phyloP scores from a whole-genome alignment of 257 asterid species.

The Primulina tabacum region DNA sequence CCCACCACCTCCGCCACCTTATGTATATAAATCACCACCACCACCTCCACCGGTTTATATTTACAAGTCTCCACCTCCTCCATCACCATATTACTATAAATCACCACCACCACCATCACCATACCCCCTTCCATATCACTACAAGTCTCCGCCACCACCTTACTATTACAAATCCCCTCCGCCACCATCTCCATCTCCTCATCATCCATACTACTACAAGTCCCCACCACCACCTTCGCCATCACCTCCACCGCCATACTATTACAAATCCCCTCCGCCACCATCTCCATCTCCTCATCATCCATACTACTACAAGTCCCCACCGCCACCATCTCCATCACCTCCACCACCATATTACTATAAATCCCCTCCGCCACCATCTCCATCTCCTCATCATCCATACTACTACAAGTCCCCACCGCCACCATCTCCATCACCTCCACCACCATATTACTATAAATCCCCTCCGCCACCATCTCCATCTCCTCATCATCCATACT shows the following conservation, averaged over 20 bases:
- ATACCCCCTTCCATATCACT: conserved; percentile 15
- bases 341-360: conserved; percentile 24
- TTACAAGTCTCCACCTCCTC: conserved; percentile 22
- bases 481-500: conserved; percentile 19
- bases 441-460: not conserved
- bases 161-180: conserved; percentile 15
- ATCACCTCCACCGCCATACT: not conserved
- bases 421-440: conserved; percentile 13
- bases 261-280: conserved; percentile 31
- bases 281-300: conserved; percentile 8
- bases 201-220: conserved; percentile 19
- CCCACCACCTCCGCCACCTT: conserved; percentile 16
- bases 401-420: conserved; percentile 11
- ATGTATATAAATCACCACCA: conserved; percentile 22
- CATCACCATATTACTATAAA: conserved; percentile 20
- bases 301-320: conserved; percentile 22
- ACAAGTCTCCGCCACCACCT: conserved; percentile 34
- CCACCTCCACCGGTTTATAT: conserved; percentile 8
- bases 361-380: conserved; percentile 32
- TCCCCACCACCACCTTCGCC: conserved; percentile 25
- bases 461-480: conserved; percentile 22
- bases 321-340: conserved; percentile 24
- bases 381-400: not conserved
- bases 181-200: conserved; percentile 7
- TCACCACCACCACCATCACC: conserved; percentile 31